phyloP scores from a whole-genome alignment of 768 basidiomycete genomes.

The Flagelloscypha sp. region DNA sequence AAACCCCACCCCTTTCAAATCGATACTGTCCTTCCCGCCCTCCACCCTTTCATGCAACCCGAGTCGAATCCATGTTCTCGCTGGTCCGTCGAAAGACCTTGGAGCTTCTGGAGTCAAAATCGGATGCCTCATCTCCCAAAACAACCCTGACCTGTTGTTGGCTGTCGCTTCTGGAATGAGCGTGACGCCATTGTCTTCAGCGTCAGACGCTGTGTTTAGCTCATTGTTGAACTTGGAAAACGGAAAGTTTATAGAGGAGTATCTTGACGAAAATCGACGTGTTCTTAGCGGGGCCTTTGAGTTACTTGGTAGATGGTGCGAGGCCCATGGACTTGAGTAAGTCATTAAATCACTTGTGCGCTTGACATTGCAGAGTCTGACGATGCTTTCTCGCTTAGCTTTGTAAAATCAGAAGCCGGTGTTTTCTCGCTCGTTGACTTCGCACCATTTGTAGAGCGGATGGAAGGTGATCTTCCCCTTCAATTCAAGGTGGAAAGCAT shows the following conservation, averaged over 20 bases:
- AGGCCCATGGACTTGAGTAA: constrained; percentile 9
- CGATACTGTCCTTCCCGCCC: constrained; percentile 16
- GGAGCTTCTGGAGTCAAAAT: constrained; percentile 19
- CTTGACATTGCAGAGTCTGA: too few species aligned
- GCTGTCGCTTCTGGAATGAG: background rate
- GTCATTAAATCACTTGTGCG: too few species aligned
- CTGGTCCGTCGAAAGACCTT: constrained; percentile 24
- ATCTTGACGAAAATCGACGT: constrained; percentile 12
- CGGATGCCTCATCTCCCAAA: constrained; percentile 16
- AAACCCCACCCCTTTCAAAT: constrained; percentile 15
- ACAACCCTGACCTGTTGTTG: constrained; percentile 3
- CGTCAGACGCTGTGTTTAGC: constrained; percentile 15
- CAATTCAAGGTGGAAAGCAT: too few species aligned
- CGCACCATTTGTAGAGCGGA: constrained; percentile 10
- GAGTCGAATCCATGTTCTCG: constrained; percentile 18
- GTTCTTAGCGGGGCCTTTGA: constrained; percentile 15
- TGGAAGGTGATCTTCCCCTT: too few species aligned
- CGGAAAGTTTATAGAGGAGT: constrained; percentile 10
- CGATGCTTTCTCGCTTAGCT: constrained; percentile 2
- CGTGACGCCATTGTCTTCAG: constrained; percentile 6
- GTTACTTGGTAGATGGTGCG: constrained; percentile 16
- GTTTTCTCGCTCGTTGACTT: constrained; percentile 10
- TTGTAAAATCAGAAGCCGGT: constrained; percentile 10
- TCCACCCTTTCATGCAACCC: constrained; percentile 10
- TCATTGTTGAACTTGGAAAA: constrained; percentile 18